Conservation (phyloP, 768 basidiomycete species). For the Amanita molliuscula region DNA sequence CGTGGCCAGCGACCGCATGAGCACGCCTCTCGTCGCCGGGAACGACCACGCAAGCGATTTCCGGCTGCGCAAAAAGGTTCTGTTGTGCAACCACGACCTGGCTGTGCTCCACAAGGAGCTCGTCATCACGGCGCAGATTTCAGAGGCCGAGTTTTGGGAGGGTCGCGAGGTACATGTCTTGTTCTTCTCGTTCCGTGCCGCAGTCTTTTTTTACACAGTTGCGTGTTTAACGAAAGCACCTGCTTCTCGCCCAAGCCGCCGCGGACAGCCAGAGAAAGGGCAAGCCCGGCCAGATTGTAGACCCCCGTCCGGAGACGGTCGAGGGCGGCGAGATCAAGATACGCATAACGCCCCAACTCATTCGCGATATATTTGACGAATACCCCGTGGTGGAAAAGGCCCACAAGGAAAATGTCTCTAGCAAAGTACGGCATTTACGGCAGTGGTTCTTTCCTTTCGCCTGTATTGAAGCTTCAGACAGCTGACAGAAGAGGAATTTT, state of each 20-base stretch:
- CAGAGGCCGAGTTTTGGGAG: conserved; percentile 96
- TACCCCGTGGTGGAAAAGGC: conserved; percentile 92
- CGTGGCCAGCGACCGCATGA: conserved; percentile 40
- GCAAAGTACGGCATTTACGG: conserved; percentile 40
- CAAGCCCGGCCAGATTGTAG: conserved; percentile 78
- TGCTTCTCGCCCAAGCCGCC: conserved; percentile 67
- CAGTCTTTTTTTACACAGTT: conserved; percentile 10
- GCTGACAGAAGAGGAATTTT: conserved; percentile 89
- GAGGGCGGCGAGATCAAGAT: conserved; percentile 85
- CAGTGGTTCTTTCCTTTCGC: conserved; percentile 5
- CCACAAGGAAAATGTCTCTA: conserved; percentile 87
- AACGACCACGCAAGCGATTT: conserved; percentile 59
- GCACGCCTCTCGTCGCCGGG: conserved; percentile 46
- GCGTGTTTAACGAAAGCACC: conserved; percentile 38
- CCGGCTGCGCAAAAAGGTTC: conserved; percentile 66
- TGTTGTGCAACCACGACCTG: conserved; percentile 70
- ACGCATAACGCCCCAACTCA: conserved; percentile 81
- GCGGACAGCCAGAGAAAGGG: conserved; percentile 67
- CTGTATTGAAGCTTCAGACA: conserved; percentile 19
- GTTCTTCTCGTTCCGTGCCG: conserved; percentile 8
- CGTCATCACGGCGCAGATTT: conserved; percentile 76
- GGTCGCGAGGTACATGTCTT: conserved; percentile 66
- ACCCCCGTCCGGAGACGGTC: conserved; percentile 77
- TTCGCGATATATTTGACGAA: conserved; percentile 95
- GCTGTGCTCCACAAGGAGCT: conserved; percentile 78